phyloP scores from a whole-genome alignment of 2,329 filamentous ascomycete species.

The Aspergillus aculeatinus region DNA sequence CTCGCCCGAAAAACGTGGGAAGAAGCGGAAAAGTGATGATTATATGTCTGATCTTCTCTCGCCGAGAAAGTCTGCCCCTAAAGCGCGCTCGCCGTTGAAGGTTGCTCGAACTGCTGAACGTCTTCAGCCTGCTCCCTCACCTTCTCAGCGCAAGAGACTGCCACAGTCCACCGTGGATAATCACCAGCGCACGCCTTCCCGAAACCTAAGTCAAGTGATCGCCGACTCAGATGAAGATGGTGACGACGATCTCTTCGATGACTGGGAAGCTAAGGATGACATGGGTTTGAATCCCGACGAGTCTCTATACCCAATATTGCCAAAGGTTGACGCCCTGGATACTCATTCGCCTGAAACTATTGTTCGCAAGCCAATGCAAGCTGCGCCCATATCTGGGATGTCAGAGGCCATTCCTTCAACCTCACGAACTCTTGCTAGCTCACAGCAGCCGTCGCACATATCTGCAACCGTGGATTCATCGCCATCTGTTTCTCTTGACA shows the following conservation, averaged over 20 bases:
- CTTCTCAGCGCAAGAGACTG: neutral
- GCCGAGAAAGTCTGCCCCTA: slow-evolving; percentile 29
- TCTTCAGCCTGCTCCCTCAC: neutral
- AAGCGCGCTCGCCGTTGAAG: slow-evolving; percentile 25
- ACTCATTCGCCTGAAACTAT: slow-evolving; percentile 5
- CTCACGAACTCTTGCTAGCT: neutral
- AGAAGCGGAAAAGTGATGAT: slow-evolving; percentile 52
- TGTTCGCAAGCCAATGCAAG: neutral
- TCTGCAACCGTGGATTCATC: slow-evolving; percentile 8
- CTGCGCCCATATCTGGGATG: slow-evolving; percentile 5
- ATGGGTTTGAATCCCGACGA: slow-evolving; percentile 24
- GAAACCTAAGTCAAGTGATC: slow-evolving; percentile 23
- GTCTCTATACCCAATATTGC: slow-evolving; percentile 33
- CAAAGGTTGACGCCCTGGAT: slow-evolving; percentile 19
- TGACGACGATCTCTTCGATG: slow-evolving; percentile 26
- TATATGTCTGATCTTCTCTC: slow-evolving; percentile 41
- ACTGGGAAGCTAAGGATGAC: slow-evolving; percentile 25
- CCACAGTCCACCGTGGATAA: neutral
- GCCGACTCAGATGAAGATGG: slow-evolving; percentile 39
- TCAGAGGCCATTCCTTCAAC: neutral
- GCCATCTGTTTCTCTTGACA: slow-evolving; percentile 21
- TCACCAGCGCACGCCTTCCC: neutral
- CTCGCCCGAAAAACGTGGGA: slow-evolving; percentile 41
- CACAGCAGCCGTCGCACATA: slow-evolving; percentile 14
- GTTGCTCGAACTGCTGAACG: slow-evolving; percentile 7